Percentiles rank a stretch among this genome's conserved stretches.
Evolutionary conservation across 805 yeast genomes (phyloP).

Genomic region (Soucietia sequanensis): DNA sequence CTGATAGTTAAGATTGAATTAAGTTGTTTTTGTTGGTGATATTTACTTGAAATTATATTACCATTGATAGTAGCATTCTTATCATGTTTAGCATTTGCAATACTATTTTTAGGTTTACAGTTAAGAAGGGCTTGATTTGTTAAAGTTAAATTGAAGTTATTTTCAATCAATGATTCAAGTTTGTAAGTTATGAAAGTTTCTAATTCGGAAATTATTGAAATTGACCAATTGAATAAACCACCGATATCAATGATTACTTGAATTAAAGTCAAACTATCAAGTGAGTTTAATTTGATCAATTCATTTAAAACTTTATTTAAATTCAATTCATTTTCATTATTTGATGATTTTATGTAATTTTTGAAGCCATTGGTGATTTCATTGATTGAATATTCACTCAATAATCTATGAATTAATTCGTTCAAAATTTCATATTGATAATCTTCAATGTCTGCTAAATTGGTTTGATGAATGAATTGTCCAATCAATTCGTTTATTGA

Average conservation of each 20-base stretch:
- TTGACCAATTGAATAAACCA: constrained; percentile 66
- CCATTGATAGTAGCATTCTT: constrained; percentile 24
- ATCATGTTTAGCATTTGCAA: constrained; percentile 11
- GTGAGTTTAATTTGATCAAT: constrained; percentile 39
- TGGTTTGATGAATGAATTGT: constrained; percentile 52
- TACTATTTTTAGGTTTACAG: constrained; percentile 18
- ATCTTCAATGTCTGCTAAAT: constrained; percentile 37
- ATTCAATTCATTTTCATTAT: constrained; percentile 12
- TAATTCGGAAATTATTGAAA: constrained; percentile 47
- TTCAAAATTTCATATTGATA: constrained; percentile 49
- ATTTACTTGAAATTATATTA: constrained; percentile 18
- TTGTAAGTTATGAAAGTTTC: constrained; percentile 45
- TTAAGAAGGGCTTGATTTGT: constrained; percentile 42
- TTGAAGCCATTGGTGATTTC: constrained; percentile 52
- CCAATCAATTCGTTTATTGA: constrained; percentile 60
- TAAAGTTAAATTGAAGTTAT: constrained; percentile 45
- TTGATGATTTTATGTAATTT: constrained; percentile 27
- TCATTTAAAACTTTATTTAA: constrained; percentile 38
- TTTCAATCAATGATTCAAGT: constrained; percentile 42
- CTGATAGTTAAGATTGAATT: constrained; percentile 33
- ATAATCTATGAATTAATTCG: constrained; percentile 65
- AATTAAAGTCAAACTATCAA: constrained; percentile 60
- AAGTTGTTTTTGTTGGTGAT: constrained; percentile 29
- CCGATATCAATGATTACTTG: constrained; percentile 69
- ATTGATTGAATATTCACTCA: constrained; percentile 61